Conservation (phyloP, 140 eudicot species). For the Stevia rebaudiana region DNA sequence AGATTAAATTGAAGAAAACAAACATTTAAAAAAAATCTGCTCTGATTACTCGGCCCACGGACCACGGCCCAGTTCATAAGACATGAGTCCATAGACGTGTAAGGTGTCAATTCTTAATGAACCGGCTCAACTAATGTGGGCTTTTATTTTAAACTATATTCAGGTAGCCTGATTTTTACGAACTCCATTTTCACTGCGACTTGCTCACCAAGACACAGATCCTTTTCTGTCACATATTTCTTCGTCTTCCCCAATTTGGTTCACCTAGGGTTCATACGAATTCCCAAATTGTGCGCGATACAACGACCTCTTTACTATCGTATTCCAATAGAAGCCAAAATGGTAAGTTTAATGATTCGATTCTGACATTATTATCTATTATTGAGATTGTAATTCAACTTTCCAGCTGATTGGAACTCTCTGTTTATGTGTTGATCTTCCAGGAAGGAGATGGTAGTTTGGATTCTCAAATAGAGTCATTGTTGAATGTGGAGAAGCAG, state of each 20-base stretch:
- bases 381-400: conserved; percentile 3
- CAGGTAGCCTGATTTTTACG: not conserved
- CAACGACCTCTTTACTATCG: conserved; percentile 9
- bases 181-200: not conserved
- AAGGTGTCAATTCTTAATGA: not conserved
- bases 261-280: conserved; percentile 21
- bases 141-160: not conserved
- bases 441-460: conserved; percentile 52
- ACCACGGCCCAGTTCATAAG: too few species aligned
- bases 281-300: conserved; percentile 6
- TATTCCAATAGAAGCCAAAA: conserved; percentile 10
- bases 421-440: not conserved
- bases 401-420: conserved; percentile 5
- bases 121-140: not conserved
- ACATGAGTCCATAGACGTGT: too few species aligned
- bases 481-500: conserved; percentile 88
- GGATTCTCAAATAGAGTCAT: conserved; percentile 68
- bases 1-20: too few species aligned
- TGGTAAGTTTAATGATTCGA: conserved; percentile 24
- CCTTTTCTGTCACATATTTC: conserved; percentile 10
- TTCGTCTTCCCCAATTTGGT: conserved; percentile 7
- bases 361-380: not conserved
- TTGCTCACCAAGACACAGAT: conserved; percentile 21
- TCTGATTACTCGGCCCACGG: too few species aligned
- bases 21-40: too few species aligned